phyloP scores from a whole-genome alignment of 805 yeast genomes.

The Yamadazyma takamatsuzukensis region DNA sequence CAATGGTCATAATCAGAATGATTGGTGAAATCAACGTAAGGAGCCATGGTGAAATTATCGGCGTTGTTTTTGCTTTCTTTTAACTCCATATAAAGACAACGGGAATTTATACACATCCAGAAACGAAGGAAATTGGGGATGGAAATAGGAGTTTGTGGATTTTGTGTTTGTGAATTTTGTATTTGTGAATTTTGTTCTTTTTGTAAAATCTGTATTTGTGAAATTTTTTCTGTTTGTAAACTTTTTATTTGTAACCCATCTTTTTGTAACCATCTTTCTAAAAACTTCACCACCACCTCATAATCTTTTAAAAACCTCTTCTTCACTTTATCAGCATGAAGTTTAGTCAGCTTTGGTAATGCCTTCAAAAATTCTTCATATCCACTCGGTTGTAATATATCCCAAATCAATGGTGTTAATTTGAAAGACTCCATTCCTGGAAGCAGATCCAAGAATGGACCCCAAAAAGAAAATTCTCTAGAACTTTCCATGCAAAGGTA shows the following conservation, averaged over 20 bases:
- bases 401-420: constrained; percentile 65
- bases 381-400: constrained; percentile 23
- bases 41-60: constrained; percentile 86
- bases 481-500: constrained; percentile 45
- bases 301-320: constrained; percentile 46
- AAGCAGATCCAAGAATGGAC: constrained; percentile 60
- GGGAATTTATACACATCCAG: constrained; percentile 87
- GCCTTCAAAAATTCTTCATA: constrained; percentile 24
- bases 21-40: constrained; percentile 84
- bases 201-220: too few relatives aligned
- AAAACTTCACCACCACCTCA: constrained; percentile 21
- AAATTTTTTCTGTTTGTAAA: too few relatives aligned
- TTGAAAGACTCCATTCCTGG: constrained; percentile 55
- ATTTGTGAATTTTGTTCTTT: too few relatives aligned
- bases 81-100: constrained; percentile 79
- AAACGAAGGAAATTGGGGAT: constrained; percentile 62
- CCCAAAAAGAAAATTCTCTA: constrained; percentile 50
- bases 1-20: constrained; percentile 60
- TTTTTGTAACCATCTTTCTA: too few relatives aligned
- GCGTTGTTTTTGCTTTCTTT: constrained; percentile 48
- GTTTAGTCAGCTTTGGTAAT: constrained; percentile 44
- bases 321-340: constrained; percentile 40
- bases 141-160: too few relatives aligned
- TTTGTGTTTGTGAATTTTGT: too few relatives aligned
- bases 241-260: too few relatives aligned